Percentiles rank a stretch among this genome's conserved stretches.
These are phyloP conservation scores for Ogataea salicorniae DNA, from an alignment of 805 yeast species.

Conservation along the genomic window DNA sequence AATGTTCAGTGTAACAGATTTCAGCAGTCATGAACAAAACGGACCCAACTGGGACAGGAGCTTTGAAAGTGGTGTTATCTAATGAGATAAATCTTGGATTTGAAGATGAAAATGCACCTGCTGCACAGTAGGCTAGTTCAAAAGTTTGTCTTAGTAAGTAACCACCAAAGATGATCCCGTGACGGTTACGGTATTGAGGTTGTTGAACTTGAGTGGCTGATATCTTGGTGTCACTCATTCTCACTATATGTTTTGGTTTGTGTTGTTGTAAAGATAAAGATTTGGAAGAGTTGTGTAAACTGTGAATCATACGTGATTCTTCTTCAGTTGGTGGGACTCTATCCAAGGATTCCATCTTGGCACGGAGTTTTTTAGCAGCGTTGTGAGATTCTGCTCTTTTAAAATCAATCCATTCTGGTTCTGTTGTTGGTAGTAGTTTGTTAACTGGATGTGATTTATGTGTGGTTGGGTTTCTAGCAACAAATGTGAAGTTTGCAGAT, in stretches of 20 bases:
- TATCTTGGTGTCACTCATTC: slow-evolving; percentile 68
- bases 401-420: slow-evolving; percentile 75
- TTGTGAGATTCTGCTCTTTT: slow-evolving; percentile 87
- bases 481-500: slow-evolving; percentile 91
- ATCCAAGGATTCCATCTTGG: slow-evolving; percentile 54
- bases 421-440: slow-evolving; percentile 67
- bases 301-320: slow-evolving; percentile 72
- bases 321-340: slow-evolving; percentile 71
- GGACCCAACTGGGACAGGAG: slow-evolving; percentile 95
- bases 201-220: slow-evolving; percentile 86
- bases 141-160: slow-evolving; percentile 87
- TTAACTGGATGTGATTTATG: slow-evolving; percentile 86
- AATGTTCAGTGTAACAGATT: slow-evolving; percentile 81
- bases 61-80: slow-evolving; percentile 86
- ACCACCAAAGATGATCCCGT: slow-evolving; percentile 94
- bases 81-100: slow-evolving; percentile 85
- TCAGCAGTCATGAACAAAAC: slow-evolving; percentile 78
- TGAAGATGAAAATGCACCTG: slow-evolving; percentile 81
- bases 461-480: slow-evolving; percentile 91
- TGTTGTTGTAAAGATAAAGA: slow-evolving; percentile 29
- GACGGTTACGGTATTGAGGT: slow-evolving; percentile 94
- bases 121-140: slow-evolving; percentile 89
- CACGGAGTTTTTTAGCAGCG: slow-evolving; percentile 76
- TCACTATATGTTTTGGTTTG: slow-evolving; percentile 47
- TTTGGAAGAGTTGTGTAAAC: slow-evolving; percentile 59